Percentiles rank a stretch among this genome's conserved stretches.
These are phyloP conservation scores for Mucor sp. DNA, from an alignment of 371 early-diverging fungal genomes.

Conservation along the genomic window DNA sequence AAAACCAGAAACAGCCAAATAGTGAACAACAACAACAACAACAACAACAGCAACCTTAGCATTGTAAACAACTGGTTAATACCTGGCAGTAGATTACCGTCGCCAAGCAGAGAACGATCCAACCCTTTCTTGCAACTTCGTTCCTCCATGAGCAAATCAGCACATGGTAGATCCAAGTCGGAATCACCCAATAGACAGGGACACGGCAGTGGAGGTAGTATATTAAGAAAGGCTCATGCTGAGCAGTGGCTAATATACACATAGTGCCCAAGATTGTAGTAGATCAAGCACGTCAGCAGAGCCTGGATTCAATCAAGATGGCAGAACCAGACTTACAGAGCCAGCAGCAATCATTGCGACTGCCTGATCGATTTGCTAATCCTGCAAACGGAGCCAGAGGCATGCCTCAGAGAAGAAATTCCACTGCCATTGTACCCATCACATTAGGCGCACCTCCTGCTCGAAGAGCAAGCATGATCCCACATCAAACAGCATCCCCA, in stretches of 20 bases:
- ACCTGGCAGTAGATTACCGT: background rate
- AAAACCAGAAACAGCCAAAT: slow-evolving; percentile 10
- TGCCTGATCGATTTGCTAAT: background rate
- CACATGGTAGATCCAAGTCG: background rate
- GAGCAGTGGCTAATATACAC: background rate
- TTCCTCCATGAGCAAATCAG: background rate
- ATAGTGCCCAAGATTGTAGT: slow-evolving; percentile 26
- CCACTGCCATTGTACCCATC: background rate
- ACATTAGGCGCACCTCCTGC: background rate
- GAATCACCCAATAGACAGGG: background rate
- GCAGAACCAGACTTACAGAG: background rate
- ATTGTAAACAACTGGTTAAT: background rate
- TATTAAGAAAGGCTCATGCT: background rate
- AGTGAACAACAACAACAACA: background rate
- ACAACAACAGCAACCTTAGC: background rate
- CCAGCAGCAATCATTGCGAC: background rate
- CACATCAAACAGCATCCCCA: background rate
- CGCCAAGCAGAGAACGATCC: background rate
- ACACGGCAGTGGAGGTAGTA: background rate
- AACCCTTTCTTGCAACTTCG: background rate
- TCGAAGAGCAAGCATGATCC: background rate
- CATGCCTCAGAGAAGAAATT: background rate
- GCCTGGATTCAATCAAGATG: background rate
- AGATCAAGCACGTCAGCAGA: slow-evolving; percentile 15
- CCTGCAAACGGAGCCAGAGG: background rate